Conservation (phyloP, 2,329 filamentous ascomycete genomes). For the Xylariaceae sp. region DNA sequence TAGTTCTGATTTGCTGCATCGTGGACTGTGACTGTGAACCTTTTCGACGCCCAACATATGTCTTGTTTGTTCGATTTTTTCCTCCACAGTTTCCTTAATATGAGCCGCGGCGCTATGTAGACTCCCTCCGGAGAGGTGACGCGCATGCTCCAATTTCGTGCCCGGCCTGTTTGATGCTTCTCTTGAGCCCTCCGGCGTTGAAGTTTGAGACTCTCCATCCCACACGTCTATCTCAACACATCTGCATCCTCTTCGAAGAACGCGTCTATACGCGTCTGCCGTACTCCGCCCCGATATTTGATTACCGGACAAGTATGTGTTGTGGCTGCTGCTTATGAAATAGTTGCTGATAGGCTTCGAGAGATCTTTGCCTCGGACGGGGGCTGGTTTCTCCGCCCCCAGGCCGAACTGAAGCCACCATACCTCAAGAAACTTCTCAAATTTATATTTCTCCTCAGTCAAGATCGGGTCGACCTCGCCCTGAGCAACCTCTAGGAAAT, state of each 20-base stretch:
- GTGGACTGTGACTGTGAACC: conserved; percentile 32
- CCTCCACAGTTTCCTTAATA: conserved; percentile 39
- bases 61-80: conserved; percentile 39
- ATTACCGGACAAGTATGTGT: conserved; percentile 88
- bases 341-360: conserved; percentile 80
- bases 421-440: conserved; percentile 54
- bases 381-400: conserved; percentile 48
- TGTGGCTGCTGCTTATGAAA: conserved; percentile 93
- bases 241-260: conserved; percentile 75
- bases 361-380: conserved; percentile 55
- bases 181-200: conserved; percentile 34
- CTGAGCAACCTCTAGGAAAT: conserved; percentile 56
- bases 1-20: conserved; percentile 31
- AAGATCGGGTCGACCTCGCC: conserved; percentile 44
- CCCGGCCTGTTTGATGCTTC: conserved; percentile 41
- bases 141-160: conserved; percentile 47
- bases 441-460: conserved; percentile 46
- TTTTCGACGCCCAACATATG: conserved; percentile 36
- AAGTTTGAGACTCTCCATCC: conserved; percentile 64
- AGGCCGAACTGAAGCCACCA: conserved; percentile 50
- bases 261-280: conserved; percentile 72
- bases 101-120: conserved; percentile 49
- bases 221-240: conserved; percentile 96
- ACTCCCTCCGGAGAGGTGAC: conserved; percentile 50
- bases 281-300: conserved; percentile 80